phyloP scores from a whole-genome alignment of 192 early-diverging fungal species.

The Entomortierella chlamydospora region DNA sequence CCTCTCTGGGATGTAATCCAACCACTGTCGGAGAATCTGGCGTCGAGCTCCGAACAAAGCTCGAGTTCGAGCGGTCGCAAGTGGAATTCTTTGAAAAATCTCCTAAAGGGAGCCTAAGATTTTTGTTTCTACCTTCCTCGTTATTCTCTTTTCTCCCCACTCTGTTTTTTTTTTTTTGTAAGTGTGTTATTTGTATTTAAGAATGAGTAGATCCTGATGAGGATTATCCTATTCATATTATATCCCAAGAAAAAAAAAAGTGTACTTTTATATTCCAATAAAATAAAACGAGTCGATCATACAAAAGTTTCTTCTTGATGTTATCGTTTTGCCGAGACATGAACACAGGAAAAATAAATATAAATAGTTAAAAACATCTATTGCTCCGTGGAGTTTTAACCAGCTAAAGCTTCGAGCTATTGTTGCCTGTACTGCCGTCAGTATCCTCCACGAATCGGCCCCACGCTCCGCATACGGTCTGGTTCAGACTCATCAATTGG shows the following conservation, averaged over 20 bases:
- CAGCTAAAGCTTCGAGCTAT: too few relatives aligned
- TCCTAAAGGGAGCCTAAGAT: slow-evolving; percentile 31
- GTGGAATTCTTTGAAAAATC: slow-evolving; percentile 38
- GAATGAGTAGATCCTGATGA: not conserved
- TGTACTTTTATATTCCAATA: too few relatives aligned
- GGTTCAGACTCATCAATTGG: slow-evolving; percentile 20
- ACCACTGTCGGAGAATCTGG: slow-evolving; percentile 17
- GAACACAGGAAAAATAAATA: too few relatives aligned
- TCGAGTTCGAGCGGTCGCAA: slow-evolving; percentile 23
- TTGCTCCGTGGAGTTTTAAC: too few relatives aligned
- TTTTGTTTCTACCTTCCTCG: not conserved
- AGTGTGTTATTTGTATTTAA: not conserved
- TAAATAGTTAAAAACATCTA: too few relatives aligned
- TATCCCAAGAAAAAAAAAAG: too few relatives aligned
- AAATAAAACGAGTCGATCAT: too few relatives aligned
- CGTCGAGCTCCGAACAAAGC: slow-evolving; percentile 22
- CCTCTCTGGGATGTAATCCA: slow-evolving; percentile 34
- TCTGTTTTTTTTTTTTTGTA: slow-evolving; percentile 8
- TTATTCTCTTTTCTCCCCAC: not conserved
- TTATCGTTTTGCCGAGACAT: too few relatives aligned
- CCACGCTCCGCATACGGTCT: slow-evolving; percentile 18
- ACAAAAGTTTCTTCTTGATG: too few relatives aligned
- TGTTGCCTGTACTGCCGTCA: not conserved
- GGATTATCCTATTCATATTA: too few relatives aligned
- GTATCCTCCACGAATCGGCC: slow-evolving; percentile 8